Conservation (phyloP, 257 asterid species). For the Datura wrightii region DNA sequence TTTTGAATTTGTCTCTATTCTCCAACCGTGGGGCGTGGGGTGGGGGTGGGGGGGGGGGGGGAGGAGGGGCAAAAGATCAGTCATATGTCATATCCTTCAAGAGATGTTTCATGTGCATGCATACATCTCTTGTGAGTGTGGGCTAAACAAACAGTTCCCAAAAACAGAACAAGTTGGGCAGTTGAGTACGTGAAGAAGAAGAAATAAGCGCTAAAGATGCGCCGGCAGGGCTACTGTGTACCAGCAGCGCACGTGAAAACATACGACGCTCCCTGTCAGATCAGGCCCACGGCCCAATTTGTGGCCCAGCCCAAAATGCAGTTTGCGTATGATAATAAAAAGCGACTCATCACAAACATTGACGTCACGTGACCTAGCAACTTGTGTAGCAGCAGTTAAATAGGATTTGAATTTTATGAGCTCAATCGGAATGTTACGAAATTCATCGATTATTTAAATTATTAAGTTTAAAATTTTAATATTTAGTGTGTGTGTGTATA, state of each 20-base stretch:
- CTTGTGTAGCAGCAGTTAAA: too few species aligned
- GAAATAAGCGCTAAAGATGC: constrained; percentile 25
- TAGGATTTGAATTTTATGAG: too few species aligned
- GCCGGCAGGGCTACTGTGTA: constrained; percentile 29
- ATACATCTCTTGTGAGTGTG: not conserved
- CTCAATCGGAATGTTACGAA: too few species aligned
- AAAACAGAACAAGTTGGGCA: not conserved
- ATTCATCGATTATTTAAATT: too few species aligned
- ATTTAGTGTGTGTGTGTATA: too few species aligned
- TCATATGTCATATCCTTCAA: not conserved
- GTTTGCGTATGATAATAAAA: not conserved
- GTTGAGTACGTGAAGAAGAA: not conserved
- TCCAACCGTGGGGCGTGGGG: too few species aligned
- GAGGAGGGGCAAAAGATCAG: not conserved
- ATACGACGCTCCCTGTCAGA: not conserved
- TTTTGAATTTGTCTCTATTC: not conserved
- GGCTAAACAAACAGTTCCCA: not conserved
- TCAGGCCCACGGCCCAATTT: constrained; percentile 14
- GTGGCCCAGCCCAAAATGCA: constrained; percentile 13
- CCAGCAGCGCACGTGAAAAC: constrained; percentile 20
- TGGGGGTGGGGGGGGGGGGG: not conserved
- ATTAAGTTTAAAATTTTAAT: too few species aligned
- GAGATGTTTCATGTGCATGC: constrained; percentile 14
- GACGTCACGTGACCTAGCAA: not conserved
- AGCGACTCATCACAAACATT: not conserved